Percentiles rank a stretch among this genome's conserved stretches.
Conservation (phyloP, 2,329 filamentous ascomycete genomes). For the Cladosporium sp. region DNA sequence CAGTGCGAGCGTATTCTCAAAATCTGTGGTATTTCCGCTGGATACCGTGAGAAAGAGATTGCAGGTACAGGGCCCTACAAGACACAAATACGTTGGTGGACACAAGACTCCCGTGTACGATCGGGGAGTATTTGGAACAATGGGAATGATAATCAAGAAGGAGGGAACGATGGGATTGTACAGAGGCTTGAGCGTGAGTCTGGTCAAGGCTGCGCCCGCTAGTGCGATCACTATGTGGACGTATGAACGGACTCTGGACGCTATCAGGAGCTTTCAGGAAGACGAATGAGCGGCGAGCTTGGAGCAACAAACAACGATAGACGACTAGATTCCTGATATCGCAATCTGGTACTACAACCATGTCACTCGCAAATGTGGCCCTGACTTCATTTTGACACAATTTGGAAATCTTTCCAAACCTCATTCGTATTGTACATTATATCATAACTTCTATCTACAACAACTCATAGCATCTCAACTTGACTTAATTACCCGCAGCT, state of each 20-base stretch:
- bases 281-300: not conserved
- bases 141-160: constrained; percentile 60
- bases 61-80: constrained; percentile 89
- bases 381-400: too few species aligned
- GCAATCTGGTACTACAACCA: too few species aligned
- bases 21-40: constrained; percentile 86
- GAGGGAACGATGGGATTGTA: constrained; percentile 82
- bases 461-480: too few species aligned
- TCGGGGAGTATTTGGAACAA: constrained; percentile 59
- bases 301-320: too few species aligned
- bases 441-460: too few species aligned
- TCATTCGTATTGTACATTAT: too few species aligned
- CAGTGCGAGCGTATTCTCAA: constrained; percentile 71
- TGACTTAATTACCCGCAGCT: too few species aligned
- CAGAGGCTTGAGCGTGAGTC: constrained; percentile 77
- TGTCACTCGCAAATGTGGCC: too few species aligned
- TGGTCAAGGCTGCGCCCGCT: constrained; percentile 86
- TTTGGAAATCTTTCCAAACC: too few species aligned
- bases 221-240: constrained; percentile 94
- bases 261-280: constrained; percentile 16
- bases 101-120: constrained; percentile 81
- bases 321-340: too few species aligned
- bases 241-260: constrained; percentile 69
- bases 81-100: constrained; percentile 61
- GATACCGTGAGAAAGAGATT: constrained; percentile 89